Base-by-base conservation (phyloP, 139 green algal species). In the Chlorella vulgaris region DNA sequence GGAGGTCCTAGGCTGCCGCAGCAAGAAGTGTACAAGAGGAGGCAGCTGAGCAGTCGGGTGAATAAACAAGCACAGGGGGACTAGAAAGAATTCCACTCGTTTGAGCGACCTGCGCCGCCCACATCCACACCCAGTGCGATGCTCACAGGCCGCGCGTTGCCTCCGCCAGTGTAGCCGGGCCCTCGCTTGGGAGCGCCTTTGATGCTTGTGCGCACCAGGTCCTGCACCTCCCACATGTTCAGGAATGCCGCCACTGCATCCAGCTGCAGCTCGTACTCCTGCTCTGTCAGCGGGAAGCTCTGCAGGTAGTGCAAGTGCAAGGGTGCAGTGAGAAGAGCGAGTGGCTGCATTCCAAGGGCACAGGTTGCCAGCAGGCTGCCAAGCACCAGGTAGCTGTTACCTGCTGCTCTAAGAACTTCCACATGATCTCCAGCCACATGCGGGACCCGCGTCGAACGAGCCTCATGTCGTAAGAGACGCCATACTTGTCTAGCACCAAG, bases 211-310 rank as follows among this genome's bases (percentile, higher is more conserved):
- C 87, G 58, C 33, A 92, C 87, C 7, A 51, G 66, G 65, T 86
- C 79, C 5, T 80, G 66, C 26, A 67, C 75, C 19, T 83, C 77
- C 88, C 88, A 92, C 69, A 85, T n/a, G 42, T 65, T 89, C 3
- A 92, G 31, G 65, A 82, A 85, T 35, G 81, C 74, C 26, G 84
- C 85, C 60, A 92, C 88, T 1, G 73, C 88, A 50, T 91, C 77
- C 19, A 92, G 85, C 88, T 92, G 88, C 43, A 81, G 39, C 68
- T 81, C 24, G 66, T 92, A 92, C 87, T 91, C 81, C 40, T 87
- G 75, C 73, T 90, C 84, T 4, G 71, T 89, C 76, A 92, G 62
- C 22, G 85, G 83, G 70, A 92, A 92, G 70, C 40, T 80, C 60
- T 84, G 79, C 60, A 2, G 38, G 66, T 7, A 7, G 36, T 35